Evolutionary conservation across 169 alveolate genomes (phyloP), one percentile per base, ranked within the genome.

Genomic region (Fabrea salina): DNA sequence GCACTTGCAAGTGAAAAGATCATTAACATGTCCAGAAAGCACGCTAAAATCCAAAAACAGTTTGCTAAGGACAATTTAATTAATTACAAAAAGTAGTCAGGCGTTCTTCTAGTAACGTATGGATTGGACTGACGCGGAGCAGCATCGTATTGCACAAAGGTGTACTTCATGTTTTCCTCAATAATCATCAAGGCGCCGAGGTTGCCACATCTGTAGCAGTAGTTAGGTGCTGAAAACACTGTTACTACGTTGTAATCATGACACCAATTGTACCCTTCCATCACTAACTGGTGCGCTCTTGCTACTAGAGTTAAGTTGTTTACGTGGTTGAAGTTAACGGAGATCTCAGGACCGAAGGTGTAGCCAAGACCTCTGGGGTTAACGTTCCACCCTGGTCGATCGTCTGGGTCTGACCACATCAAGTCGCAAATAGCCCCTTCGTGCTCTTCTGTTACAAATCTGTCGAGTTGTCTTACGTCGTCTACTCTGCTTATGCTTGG

Each of bases 391-490:
- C 99, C 98, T 44, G 75, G 75, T 49, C 90, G 91, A 37, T 93
- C 98, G 57, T 96, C 99, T 30, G 99, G 99, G 75, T 98, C 99
- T 27, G 98, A 91, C 99, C 99, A 98, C 82, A 98, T 81, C 72
- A 98, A 92, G 86, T 98, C 99, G 75, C 99, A 97, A 98, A 98
- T 97, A 0, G 99, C 97, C 4, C 99, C 99, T 71, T 97, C 99
- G 84, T 96, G 99, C 0, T 99, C 99, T 1, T 98, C 98, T 83
- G 97, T 99, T 35, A 86, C 85, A 19, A 80, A 84, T 0, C 96
- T 81, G 41, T 84, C 85, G n/a, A 95, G 81, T 47, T 92, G 79
- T 68, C 96, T 86, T 0, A 98, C 95, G 41, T 98, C 97, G 75
- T 97, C 99, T 40, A 98, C 85, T 5, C 97, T 89, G 41, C 91